Evolutionary conservation across 768 basidiomycete genomes (phyloP).

Genomic region (Auricularia heimuer): DNA sequence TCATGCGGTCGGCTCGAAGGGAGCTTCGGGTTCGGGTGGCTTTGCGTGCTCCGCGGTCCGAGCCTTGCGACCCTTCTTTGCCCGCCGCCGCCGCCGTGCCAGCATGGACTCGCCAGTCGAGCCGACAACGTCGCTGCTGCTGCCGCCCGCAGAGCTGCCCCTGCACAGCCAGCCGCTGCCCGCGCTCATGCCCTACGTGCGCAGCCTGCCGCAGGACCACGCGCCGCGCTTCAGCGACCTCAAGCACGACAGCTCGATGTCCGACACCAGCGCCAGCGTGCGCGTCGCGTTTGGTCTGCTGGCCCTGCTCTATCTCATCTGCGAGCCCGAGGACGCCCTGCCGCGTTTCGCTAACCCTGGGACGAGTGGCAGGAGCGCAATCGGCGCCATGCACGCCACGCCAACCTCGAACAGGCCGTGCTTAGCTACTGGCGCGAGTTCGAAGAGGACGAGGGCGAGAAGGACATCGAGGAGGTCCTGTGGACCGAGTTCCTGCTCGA

Average conservation of each 20-base stretch:
- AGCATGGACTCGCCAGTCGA: neutral
- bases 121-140: neutral
- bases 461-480: neutral
- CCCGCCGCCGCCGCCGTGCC: neutral
- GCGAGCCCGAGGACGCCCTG: neutral
- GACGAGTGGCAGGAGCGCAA: neutral
- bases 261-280: neutral
- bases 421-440: neutral
- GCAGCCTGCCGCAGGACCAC: neutral
- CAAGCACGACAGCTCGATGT: neutral
- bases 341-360: neutral
- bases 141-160: neutral
- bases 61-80: neutral
- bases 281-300: neutral
- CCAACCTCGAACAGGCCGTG: neutral
- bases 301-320: neutral
- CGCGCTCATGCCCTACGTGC: neutral
- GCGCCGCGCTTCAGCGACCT: neutral
- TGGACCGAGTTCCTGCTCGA: constrained; percentile 1
- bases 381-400: neutral
- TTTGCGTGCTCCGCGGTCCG: no score
- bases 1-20: no score
- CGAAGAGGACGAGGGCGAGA: neutral
- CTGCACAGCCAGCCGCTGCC: neutral
- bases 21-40: no score